A percentile compares a stretch with the other conserved stretches of the same genome.
phyloP scores from a whole-genome alignment of 352 stramenopile genomes.

The Elongisporangium prolatum region DNA sequence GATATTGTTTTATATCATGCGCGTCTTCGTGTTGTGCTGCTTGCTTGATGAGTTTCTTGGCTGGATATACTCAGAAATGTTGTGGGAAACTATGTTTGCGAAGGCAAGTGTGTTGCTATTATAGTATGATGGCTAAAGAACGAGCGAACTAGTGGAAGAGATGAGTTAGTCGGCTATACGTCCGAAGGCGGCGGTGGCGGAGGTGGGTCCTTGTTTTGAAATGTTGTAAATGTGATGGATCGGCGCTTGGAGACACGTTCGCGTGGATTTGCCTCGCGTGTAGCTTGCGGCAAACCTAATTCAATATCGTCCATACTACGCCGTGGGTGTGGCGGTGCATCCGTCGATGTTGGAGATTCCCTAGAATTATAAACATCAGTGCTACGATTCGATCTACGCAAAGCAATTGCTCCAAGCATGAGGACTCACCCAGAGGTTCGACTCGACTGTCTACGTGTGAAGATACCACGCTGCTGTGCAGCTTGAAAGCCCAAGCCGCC shows the following conservation, averaged over 20 bases:
- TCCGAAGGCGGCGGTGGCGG: constrained; percentile 1
- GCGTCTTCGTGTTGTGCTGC: neutral
- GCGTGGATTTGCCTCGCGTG: constrained; percentile 36
- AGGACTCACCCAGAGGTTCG: constrained; percentile 22
- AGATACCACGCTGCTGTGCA: constrained; percentile 38
- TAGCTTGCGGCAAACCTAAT: constrained; percentile 51
- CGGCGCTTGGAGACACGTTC: constrained; percentile 53
- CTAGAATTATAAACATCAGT: constrained; percentile 6
- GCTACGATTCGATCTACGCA: neutral
- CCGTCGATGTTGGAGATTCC: constrained; percentile 10
- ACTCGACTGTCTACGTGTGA: constrained; percentile 49
- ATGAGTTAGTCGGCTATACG: constrained; percentile 1
- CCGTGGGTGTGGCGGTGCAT: constrained; percentile 11
- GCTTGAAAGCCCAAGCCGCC: constrained; percentile 53
- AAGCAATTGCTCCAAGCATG: neutral
- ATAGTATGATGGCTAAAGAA: neutral
- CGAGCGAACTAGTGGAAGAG: neutral
- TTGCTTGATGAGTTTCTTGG: neutral
- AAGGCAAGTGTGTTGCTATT: neutral
- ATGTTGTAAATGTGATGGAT: constrained; percentile 76
- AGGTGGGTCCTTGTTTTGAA: constrained; percentile 21
- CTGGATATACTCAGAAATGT: too few species aligned
- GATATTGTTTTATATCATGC: neutral
- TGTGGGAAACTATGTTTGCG: too few species aligned
- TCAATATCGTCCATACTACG: constrained; percentile 78